phyloP scores from a whole-genome alignment of 495 filamentous ascomycete genomes.

The Penicillium canariense region DNA sequence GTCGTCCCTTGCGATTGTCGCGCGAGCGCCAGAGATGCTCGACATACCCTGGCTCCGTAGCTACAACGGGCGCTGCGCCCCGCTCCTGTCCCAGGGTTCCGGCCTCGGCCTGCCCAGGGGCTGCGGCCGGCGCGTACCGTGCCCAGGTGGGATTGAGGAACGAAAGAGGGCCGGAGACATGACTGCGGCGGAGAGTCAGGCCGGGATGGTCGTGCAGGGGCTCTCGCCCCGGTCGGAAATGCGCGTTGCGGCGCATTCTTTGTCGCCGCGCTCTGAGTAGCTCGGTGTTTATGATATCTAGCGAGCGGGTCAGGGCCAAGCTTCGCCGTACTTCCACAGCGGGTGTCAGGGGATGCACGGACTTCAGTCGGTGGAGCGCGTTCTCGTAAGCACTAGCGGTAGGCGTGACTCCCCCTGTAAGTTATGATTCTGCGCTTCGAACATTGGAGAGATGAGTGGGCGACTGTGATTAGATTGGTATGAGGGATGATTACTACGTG shows the following conservation, averaged over 20 bases:
- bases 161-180: slow-evolving; percentile 21
- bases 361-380: background rate
- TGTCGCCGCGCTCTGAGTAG: background rate
- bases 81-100: background rate
- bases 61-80: slow-evolving; percentile 3
- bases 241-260: slow-evolving; percentile 20
- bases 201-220: slow-evolving; percentile 14
- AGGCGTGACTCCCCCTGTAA: no score
- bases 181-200: slow-evolving; percentile 8
- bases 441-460: no score
- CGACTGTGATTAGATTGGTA: no score
- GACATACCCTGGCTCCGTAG: slow-evolving; percentile 11
- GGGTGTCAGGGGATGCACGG: slow-evolving; percentile 4
- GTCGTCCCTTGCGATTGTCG: slow-evolving; percentile 71
- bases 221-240: slow-evolving; percentile 19
- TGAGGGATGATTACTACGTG: no score
- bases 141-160: slow-evolving; percentile 28
- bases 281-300: background rate
- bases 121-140: slow-evolving; percentile 5
- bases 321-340: background rate
- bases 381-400: no score
- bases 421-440: no score
- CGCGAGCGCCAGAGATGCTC: slow-evolving; percentile 57
- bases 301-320: slow-evolving; percentile 1
- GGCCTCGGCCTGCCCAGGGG: background rate